These are phyloP conservation scores for Pythium myriotylum DNA, from an alignment of 352 stramenopile species.

Conservation along the genomic window DNA sequence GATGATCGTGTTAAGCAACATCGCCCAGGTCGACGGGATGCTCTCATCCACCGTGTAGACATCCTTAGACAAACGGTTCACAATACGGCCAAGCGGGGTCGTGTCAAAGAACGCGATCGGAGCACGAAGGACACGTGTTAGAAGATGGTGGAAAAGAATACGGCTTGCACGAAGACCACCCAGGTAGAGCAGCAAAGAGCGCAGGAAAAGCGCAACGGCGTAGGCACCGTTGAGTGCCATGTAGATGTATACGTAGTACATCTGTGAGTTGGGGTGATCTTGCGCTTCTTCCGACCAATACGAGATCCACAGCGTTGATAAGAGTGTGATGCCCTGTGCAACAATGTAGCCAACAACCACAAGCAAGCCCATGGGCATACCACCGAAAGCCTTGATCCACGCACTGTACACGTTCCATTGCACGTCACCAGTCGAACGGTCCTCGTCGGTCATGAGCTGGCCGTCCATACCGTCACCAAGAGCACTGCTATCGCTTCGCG, in stretches of 20 bases:
- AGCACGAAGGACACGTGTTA: constrained; percentile 64
- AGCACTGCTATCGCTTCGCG: constrained; percentile 51
- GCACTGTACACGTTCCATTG: constrained; percentile 61
- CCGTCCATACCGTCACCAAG: constrained; percentile 28
- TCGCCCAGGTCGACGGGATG: constrained; percentile 66
- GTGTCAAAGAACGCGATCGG: constrained; percentile 84
- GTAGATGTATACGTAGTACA: constrained; percentile 87
- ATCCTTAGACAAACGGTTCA: constrained; percentile 82
- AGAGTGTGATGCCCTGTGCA: constrained; percentile 53
- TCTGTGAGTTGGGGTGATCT: constrained; percentile 54
- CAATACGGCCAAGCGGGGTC: constrained; percentile 73
- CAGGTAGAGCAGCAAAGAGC: constrained; percentile 61
- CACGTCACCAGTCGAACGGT: constrained; percentile 74
- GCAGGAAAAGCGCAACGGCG: constrained; percentile 62
- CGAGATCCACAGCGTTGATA: constrained; percentile 91
- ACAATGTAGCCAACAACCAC: constrained; percentile 58
- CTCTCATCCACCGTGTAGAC: constrained; percentile 78
- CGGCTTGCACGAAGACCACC: constrained; percentile 59
- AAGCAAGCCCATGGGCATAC: constrained; percentile 43
- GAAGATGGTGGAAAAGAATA: constrained; percentile 63
- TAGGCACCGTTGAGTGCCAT: constrained; percentile 69
- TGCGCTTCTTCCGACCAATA: constrained; percentile 89
- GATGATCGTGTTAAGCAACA: constrained; percentile 75
- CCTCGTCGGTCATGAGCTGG: constrained; percentile 70
- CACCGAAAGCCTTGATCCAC: constrained; percentile 74